These are phyloP conservation scores for Aspergillus neoniger DNA, from an alignment of 2,329 filamentous ascomycete species.

Conservation along the genomic window DNA sequence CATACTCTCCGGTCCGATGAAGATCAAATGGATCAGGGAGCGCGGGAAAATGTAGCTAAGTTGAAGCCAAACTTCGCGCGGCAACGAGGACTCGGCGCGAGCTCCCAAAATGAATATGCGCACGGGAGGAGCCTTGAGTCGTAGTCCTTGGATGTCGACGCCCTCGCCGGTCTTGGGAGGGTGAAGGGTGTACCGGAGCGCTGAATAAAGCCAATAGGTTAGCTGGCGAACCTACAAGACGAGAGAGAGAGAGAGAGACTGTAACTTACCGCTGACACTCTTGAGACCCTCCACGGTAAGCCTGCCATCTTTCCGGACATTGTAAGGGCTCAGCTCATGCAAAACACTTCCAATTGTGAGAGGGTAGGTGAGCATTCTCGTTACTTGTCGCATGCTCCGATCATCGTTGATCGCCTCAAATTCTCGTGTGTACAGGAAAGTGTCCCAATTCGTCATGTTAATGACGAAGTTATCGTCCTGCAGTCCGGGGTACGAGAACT, in stretches of 20 bases:
- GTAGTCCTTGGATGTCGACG: conserved; percentile 72
- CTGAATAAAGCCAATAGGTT: conserved; percentile 47
- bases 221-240: neutral
- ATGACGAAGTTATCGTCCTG: conserved; percentile 91
- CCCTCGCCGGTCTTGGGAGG: conserved; percentile 79
- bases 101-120: conserved; percentile 92
- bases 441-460: conserved; percentile 99
- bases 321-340: conserved; percentile 93
- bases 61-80: conserved; percentile 91
- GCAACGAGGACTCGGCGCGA: conserved; percentile 94
- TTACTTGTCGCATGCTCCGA: conserved; percentile 87
- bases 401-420: conserved; percentile 91
- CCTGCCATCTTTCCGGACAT: conserved; percentile 70
- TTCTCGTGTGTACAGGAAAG: conserved; percentile 87
- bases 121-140: conserved; percentile 81
- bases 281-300: conserved; percentile 87
- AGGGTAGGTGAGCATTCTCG: conserved; percentile 89
- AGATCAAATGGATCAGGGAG: conserved; percentile 84
- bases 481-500: conserved; percentile 85
- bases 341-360: conserved; percentile 87
- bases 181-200: conserved; percentile 89
- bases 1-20: conserved; percentile 97
- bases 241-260: neutral
- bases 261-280: conserved; percentile 78
- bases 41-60: conserved; percentile 93